Conservation (phyloP, 768 basidiomycete genomes). For the Royoungia palumana region DNA sequence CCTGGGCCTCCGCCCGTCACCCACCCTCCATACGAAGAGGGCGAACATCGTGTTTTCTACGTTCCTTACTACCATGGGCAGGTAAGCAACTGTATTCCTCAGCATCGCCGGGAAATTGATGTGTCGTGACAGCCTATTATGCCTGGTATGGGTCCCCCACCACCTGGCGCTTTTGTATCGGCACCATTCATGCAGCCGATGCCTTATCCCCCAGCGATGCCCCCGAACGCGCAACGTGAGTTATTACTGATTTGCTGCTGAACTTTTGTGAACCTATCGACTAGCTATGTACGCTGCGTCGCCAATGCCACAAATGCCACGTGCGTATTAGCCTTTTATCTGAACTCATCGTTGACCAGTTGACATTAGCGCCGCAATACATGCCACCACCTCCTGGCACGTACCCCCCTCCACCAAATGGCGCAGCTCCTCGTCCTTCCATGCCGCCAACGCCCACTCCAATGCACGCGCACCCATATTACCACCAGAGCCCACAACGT, state of each 20-base stretch:
- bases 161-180: constrained; percentile 77
- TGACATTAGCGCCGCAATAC: constrained; percentile 59
- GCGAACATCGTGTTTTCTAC: constrained; percentile 67
- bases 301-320: constrained; percentile 84
- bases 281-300: constrained; percentile 79
- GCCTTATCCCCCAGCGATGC: constrained; percentile 78
- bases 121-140: constrained; percentile 61
- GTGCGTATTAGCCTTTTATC: constrained; percentile 43
- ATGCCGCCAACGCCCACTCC: constrained; percentile 93
- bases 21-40: constrained; percentile 79
- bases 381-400: constrained; percentile 77
- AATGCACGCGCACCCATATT: constrained; percentile 81
- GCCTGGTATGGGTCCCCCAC: constrained; percentile 80
- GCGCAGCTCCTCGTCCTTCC: constrained; percentile 74
- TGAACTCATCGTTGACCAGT: constrained; percentile 3
- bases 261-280: constrained; percentile 6
- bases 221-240: constrained; percentile 61
- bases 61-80: constrained; percentile 83
- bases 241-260: background rate
- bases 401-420: constrained; percentile 76
- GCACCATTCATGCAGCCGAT: constrained; percentile 82
- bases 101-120: constrained; percentile 3
- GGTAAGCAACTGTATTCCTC: constrained; percentile 33
- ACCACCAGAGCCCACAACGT: constrained; percentile 89
- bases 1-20: constrained; percentile 67